Evolutionary conservation across 2,329 filamentous ascomycete genomes (phyloP), one percentile per base, ranked within the genome.

Genomic region (Alternaria sp.): DNA sequence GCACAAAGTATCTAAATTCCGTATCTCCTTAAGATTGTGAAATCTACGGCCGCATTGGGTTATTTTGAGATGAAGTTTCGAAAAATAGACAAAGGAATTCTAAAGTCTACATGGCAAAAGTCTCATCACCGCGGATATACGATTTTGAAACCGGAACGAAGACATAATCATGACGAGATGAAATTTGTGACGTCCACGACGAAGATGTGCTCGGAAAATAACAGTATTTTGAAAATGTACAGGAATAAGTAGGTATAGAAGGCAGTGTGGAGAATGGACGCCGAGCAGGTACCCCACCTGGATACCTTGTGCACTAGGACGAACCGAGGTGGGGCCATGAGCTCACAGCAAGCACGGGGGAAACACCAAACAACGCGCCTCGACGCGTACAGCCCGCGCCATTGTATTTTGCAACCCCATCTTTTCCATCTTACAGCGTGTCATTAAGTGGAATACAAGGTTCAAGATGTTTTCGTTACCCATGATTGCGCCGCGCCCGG

Each of bases 401-500:
- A 36, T 31, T 24, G 45, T 17, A 34, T 29, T 28, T 17, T 17
- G 17, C 17, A 17, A 17, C 17, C 17, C 17, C 17, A 17, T 14
- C 34, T 4, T 23, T 28, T 21, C 33, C 13, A 11, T 3, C n/a
- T 2, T 28, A 31, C 21, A 36, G 3, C 36, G 21, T 21, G 13
- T n/a, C 4, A 21, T 11, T 21, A 5, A 21, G 29, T 37, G 29
- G 10, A 28, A 23, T 7, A 36, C 9, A 17, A 9, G 11, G 13
- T 10, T n/a, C 36, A 61, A 51, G 11, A 67, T 67, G 64, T 55
- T 61, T 23, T 65, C 64, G 4, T 41, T 67, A 54, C 64, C 64
- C 37, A 65, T 67, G 64, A 61, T 67, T 29, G 56, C 62, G 40
- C 64, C 64, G 42, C 54, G 62, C 31, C 57, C 64, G 13, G 64